Base-by-base conservation (phyloP, 371 early-diverging fungal species). In the Phascolomyces articulosus region DNA sequence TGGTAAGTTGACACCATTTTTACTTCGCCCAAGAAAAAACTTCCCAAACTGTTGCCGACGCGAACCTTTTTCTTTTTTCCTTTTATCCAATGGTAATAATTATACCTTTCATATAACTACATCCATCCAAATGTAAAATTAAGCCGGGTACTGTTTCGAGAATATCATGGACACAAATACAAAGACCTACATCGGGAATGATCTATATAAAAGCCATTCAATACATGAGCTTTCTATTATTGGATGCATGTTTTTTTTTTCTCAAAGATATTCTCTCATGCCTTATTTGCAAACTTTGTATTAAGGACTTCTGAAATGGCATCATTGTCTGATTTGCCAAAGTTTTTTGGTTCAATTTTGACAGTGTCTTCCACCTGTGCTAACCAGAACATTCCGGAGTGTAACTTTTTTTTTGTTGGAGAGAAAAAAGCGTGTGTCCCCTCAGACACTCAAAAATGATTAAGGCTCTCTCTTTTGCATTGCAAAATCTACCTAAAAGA, bases 261-360 rank as follows among this genome's bases (percentile, higher is more conserved):
- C 16, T 44, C 18, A 13, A 44, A 44, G 13, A 38, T 38, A 13
- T 38, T 9, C 38, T 38, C n/a, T n/a, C n/a, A n/a, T n/a, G n/a
- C 96, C 76, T 92, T 93, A 84, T 96, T 97, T 64, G 96, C 87
- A 72, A 93, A 97, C 74, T 96, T 97, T 40, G 82, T 73, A 74
- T 97, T 96, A 59, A 97, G 77, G 62, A 93, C 95, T 65, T 95
- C 93, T n/a, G 87, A 85, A 27, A 97, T 83, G 6, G 98, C 96
- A 23, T 85, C 80, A 21, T 84, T 75, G 51, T 91, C 86, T 7
- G 84, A 70, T 68, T 93, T 91, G 55, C 82, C 75, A 64, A 95
- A 93, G 51, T 93, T 89, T 16, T 84, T 74, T 3, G 98, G 96
- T 48, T 84, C 84, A 38, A 96, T 88, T 66, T 91, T 90, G 40